Conservation (phyloP, 805 yeast species). For the Maudiozyma serrabonitensis region DNA sequence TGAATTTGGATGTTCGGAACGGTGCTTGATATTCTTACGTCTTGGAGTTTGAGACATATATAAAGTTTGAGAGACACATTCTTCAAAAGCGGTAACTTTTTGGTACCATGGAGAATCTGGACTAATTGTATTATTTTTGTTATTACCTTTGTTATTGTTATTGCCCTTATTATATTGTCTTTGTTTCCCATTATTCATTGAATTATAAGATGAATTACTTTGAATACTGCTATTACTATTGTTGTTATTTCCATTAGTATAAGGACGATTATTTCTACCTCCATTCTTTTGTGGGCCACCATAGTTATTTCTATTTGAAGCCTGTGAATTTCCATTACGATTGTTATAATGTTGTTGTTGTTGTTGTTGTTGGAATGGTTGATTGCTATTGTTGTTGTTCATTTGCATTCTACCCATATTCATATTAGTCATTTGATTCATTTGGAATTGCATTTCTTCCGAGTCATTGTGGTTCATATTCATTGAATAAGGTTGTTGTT, state of each 20-base stretch:
- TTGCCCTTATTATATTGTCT: neutral
- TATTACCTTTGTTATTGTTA: neutral
- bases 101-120: slow-evolving; percentile 40
- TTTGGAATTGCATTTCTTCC: neutral
- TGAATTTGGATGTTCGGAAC: slow-evolving; percentile 30
- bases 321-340: slow-evolving; percentile 1
- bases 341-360: neutral
- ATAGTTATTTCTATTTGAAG: neutral
- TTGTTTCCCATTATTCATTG: neutral
- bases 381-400: neutral
- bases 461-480: neutral
- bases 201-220: neutral
- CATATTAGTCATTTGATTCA: neutral
- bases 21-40: slow-evolving; percentile 23
- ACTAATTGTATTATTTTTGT: slow-evolving; percentile 14
- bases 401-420: slow-evolving; percentile 1
- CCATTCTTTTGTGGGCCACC: neutral
- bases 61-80: slow-evolving; percentile 33
- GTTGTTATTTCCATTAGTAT: slow-evolving; percentile 1
- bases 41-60: slow-evolving; percentile 30
- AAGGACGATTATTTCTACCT: slow-evolving; percentile 3
- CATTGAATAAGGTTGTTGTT: neutral
- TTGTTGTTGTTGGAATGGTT: neutral
- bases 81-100: slow-evolving; percentile 44
- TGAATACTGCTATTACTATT: slow-evolving; percentile 2